Percentiles rank a stretch among this genome's conserved stretches.
Conservation (phyloP, 2,329 filamentous ascomycete genomes). For the Chrysoporthe cubensis region DNA sequence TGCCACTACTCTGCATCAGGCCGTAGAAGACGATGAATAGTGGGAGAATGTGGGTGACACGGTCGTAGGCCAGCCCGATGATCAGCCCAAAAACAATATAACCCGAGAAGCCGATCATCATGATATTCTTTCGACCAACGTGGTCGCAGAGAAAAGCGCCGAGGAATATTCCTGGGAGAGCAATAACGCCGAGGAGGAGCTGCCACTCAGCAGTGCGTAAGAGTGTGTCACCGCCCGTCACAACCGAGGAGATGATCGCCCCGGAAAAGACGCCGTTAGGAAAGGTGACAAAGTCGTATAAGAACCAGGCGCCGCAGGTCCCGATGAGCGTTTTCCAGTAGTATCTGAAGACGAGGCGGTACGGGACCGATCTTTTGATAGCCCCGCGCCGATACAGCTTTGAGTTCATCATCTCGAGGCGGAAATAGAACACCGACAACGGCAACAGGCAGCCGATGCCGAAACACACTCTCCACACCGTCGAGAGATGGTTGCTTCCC, state of each 20-base stretch:
- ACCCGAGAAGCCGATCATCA: slow-evolving; percentile 53
- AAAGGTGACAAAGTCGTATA: slow-evolving; percentile 58
- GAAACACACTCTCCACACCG: slow-evolving; percentile 55
- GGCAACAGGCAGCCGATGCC: slow-evolving; percentile 55
- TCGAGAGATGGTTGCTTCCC: slow-evolving; percentile 40
- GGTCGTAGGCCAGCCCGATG: slow-evolving; percentile 49
- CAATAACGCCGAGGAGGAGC: slow-evolving; percentile 45
- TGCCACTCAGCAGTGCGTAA: slow-evolving; percentile 50
- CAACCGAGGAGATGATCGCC: slow-evolving; percentile 51
- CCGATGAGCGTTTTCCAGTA: slow-evolving; percentile 56
- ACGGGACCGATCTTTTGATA: slow-evolving; percentile 51
- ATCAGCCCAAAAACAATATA: slow-evolving; percentile 53
- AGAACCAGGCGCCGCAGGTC: slow-evolving; percentile 53
- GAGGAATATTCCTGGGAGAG: slow-evolving; percentile 42
- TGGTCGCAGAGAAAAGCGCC: slow-evolving; percentile 51
- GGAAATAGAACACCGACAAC: slow-evolving; percentile 56
- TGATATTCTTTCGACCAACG: slow-evolving; percentile 54
- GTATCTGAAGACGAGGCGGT: slow-evolving; percentile 49
- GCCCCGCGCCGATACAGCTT: slow-evolving; percentile 52
- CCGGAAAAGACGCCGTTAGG: slow-evolving; percentile 60
- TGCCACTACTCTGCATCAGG: slow-evolving; percentile 52
- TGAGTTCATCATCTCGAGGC: slow-evolving; percentile 55
- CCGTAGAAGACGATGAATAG: slow-evolving; percentile 57
- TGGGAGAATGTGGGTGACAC: slow-evolving; percentile 51
- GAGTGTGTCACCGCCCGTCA: slow-evolving; percentile 43